Base-by-base conservation (phyloP, 2,329 filamentous ascomycete genomes). In the Colletotrichum sojae region DNA sequence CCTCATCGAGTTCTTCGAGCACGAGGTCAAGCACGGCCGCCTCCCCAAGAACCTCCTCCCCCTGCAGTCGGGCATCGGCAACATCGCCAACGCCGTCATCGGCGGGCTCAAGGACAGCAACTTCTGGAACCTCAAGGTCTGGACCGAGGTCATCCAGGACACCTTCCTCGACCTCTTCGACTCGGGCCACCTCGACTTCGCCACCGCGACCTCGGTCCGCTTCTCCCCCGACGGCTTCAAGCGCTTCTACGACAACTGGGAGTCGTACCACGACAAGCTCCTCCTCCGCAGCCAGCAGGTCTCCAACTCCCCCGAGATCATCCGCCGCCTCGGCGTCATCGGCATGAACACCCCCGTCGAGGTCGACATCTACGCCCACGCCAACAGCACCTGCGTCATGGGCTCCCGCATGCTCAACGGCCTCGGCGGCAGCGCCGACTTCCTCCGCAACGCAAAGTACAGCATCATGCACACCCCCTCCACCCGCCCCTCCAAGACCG, bases 321-420 rank as follows among this genome's bases (percentile, higher is more conserved):
- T 97, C 83, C 90, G 93, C 63, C 89, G 94, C 27, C 85, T 97
- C 1, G 94, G 94, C 70, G 91, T 94, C 73, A 97, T 97, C 75
- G 94, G 93, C 79, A 97, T 97, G 94, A 97, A 97, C 87, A 97
- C 94, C 0, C 94, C 94, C 22, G 93, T 97, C 54, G 94, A 97
- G 82, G 94, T 97, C 16, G 94, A 97, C 82, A 97, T 97, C 76
- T 97, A 97, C 83, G 94, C 94, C 2, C 94, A 97, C 83, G 94
- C 94, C 75, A 97, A 97, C 88, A 91, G 88, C 71, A 97, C 94
- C 63, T 95, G 92, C 77, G 94, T 97, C 22, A 94, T 96, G 90
- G 94, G 94, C 72, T 91, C 88, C 71, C 91, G 94, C 66, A 96
- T 95, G 92, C 87, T 96, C 70, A 95, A 95, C 83, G 93, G 93